A percentile compares a stretch with the other conserved stretches of the same genome.
Conservation (phyloP, 495 filamentous ascomycete species). For the Penicillium mononematosum region DNA sequence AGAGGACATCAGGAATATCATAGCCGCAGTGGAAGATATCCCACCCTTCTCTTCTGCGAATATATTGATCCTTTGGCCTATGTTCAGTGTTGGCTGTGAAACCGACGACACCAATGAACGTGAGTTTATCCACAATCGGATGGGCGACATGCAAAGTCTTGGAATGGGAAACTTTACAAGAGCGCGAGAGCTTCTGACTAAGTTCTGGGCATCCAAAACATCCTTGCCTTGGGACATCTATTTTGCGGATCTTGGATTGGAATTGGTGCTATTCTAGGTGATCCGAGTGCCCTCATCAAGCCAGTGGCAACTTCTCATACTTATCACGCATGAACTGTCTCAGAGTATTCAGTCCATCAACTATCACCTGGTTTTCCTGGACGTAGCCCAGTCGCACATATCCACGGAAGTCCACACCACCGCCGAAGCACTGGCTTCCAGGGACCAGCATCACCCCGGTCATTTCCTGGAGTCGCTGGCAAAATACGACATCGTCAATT, state of each 20-base stretch:
- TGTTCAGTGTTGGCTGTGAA: constrained; percentile 39
- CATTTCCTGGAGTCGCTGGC: constrained; percentile 61
- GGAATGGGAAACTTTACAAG: constrained; percentile 40
- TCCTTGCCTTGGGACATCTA: constrained; percentile 30
- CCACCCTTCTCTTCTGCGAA: constrained; percentile 28
- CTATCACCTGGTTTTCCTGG: constrained; percentile 63
- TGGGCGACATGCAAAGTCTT: constrained; percentile 31
- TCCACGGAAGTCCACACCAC: constrained; percentile 65
- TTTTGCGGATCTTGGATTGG: constrained; percentile 22
- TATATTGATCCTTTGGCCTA: constrained; percentile 36
- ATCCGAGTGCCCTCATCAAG: neutral
- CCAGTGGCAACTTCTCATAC: constrained; percentile 39
- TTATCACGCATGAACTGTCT: constrained; percentile 60
- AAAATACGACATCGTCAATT: constrained; percentile 70
- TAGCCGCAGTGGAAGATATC: constrained; percentile 23
- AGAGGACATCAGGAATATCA: constrained; percentile 23
- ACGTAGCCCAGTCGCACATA: constrained; percentile 78
- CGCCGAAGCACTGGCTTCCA: constrained; percentile 71
- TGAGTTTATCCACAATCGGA: constrained; percentile 24
- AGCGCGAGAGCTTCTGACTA: constrained; percentile 22
- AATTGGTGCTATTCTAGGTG: constrained; percentile 32
- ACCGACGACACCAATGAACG: constrained; percentile 24
- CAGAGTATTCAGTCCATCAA: constrained; percentile 61
- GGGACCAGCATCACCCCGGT: constrained; percentile 77
- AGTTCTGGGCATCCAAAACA: constrained; percentile 25